Evolutionary conservation across 139 green algal species (phyloP).

Genomic region (Micractinium sp.): DNA sequence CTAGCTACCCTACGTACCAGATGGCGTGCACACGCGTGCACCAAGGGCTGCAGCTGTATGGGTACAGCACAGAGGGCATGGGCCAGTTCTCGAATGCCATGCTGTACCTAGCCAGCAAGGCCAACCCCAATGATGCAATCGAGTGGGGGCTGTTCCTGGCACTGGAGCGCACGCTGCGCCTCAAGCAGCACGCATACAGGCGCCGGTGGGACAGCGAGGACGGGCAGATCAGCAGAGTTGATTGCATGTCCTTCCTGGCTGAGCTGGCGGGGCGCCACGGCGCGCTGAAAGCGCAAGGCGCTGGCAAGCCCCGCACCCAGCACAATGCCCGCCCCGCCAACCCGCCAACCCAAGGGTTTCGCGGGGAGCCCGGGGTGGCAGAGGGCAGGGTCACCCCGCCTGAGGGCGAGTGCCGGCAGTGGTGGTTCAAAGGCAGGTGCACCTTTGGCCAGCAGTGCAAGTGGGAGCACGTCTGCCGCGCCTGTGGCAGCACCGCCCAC

Average conservation of each 20-base stretch:
- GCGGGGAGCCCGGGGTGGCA: background rate
- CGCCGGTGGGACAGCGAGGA: background rate
- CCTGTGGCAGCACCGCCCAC: background rate
- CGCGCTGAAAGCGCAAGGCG: background rate
- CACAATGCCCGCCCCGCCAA: background rate
- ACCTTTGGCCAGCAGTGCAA: background rate
- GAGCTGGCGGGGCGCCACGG: background rate
- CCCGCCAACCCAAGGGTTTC: background rate
- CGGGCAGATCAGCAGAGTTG: background rate
- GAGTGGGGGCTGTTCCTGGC: background rate
- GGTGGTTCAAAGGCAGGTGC: background rate
- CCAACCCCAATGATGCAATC: background rate
- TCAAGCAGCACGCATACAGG: background rate
- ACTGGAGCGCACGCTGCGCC: conserved; percentile 2
- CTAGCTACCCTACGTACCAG: background rate
- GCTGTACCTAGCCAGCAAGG: background rate
- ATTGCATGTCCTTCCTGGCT: background rate
- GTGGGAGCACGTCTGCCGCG: background rate
- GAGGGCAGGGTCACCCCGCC: background rate
- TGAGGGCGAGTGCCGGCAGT: background rate
- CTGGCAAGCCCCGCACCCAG: background rate
- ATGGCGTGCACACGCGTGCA: background rate
- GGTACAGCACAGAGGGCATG: background rate
- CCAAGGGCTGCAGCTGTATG: background rate
- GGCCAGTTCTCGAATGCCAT: background rate